Conservation (phyloP, 2,329 filamentous ascomycete species). For the Penicillium fuscoglaucum region DNA sequence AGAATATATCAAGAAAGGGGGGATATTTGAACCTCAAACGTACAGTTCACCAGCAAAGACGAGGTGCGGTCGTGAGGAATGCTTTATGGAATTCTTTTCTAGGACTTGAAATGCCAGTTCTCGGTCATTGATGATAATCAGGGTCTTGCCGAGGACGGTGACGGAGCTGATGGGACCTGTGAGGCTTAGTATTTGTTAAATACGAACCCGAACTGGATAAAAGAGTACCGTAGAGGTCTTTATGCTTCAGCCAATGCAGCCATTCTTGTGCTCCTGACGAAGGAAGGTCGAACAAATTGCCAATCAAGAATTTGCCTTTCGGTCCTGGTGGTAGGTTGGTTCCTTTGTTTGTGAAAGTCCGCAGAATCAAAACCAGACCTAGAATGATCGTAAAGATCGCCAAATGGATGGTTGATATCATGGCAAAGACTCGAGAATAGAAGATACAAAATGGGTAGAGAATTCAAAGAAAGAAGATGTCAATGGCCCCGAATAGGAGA, state of each 20-base stretch:
- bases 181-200: too few relatives aligned
- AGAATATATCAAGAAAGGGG: too few relatives aligned
- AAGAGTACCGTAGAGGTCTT: conserved; percentile 1
- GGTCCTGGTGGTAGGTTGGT: too few relatives aligned
- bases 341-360: too few relatives aligned
- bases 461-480: background rate
- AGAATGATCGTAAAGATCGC: too few relatives aligned
- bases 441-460: background rate
- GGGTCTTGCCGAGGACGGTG: conserved; percentile 44
- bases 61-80: conserved; percentile 39
- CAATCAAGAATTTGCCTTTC: too few relatives aligned
- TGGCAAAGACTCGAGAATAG: background rate
- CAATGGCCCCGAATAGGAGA: background rate
- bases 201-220: background rate
- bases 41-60: conserved; percentile 26
- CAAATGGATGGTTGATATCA: background rate
- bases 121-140: conserved; percentile 45
- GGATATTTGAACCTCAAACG: background rate
- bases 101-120: conserved; percentile 42
- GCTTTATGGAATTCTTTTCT: conserved; percentile 37
- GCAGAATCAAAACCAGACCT: too few relatives aligned
- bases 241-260: conserved; percentile 1
- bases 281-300: background rate
- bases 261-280: conserved; percentile 2
- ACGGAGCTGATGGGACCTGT: conserved; percentile 32